Conservation (phyloP, 148 eudicot genomes). For the Simmondsia chinensis region DNA sequence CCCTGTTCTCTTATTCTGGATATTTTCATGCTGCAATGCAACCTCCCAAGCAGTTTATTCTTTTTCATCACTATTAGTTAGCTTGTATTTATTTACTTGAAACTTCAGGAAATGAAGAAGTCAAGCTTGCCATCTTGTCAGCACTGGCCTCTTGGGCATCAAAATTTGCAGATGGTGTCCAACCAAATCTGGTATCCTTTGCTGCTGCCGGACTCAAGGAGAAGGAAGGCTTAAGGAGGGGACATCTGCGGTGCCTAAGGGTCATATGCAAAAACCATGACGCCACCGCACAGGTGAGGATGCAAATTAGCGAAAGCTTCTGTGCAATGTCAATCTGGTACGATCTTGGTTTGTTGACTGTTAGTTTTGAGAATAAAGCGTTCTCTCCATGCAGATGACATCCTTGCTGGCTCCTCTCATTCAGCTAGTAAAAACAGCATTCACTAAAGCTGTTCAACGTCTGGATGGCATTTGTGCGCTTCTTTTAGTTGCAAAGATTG, state of each 20-base stretch:
- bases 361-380: not conserved
- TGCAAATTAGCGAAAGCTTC: not conserved
- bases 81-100: no score
- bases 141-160: conserved; percentile 77
- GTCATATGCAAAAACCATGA: conserved; percentile 62
- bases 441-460: conserved; percentile 76
- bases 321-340: no score
- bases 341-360: no score
- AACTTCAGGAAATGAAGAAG: conserved; percentile 92
- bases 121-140: conserved; percentile 68
- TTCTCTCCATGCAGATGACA: conserved; percentile 40
- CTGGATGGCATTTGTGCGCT: conserved; percentile 90
- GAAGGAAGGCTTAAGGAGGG: conserved; percentile 87
- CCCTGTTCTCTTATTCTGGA: no score
- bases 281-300: conserved; percentile 47
- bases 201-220: conserved; percentile 78
- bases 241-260: conserved; percentile 73
- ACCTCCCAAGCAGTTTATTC: no score
- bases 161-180: conserved; percentile 45
- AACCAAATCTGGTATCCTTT: conserved; percentile 50
- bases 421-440: conserved; percentile 85
- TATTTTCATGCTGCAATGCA: no score
- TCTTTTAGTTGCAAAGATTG: conserved; percentile 63
- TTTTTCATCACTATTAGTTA: no score
- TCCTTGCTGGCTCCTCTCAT: conserved; percentile 65